Evolutionary conservation across 257 asterid species (phyloP).

Genomic region (Nyctanthes arbortristis): DNA sequence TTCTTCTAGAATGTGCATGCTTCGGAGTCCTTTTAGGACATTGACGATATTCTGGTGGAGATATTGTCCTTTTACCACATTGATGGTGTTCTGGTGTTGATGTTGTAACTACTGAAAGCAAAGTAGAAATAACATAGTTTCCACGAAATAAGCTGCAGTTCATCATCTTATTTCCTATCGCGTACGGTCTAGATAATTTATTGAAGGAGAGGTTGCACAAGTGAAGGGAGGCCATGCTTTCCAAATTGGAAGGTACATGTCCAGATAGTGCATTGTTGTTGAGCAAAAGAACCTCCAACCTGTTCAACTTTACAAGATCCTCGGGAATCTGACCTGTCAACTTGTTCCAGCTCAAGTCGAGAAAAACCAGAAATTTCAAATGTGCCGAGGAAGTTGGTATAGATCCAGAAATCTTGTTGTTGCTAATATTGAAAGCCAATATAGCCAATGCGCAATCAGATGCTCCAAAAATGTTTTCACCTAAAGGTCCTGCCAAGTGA

Average conservation of each 20-base stretch:
- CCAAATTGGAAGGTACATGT: constrained; percentile 7
- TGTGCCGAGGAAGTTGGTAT: constrained; percentile 13
- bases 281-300: constrained; percentile 13
- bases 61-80: no score
- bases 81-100: no score
- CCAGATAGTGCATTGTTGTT: constrained; percentile 10
- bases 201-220: constrained; percentile 20
- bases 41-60: not conserved
- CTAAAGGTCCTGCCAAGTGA: constrained; percentile 1
- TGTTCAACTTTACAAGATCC: constrained; percentile 3
- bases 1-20: constrained; percentile 1
- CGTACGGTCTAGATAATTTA: not conserved
- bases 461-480: not conserved
- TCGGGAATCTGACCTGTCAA: constrained; percentile 11
- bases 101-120: not conserved
- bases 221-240: constrained; percentile 11
- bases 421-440: constrained; percentile 12
- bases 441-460: constrained; percentile 1
- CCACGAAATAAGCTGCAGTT: not conserved
- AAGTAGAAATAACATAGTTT: not conserved
- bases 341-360: constrained; percentile 23
- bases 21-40: not conserved
- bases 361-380: constrained; percentile 13
- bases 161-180: not conserved
- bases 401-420: constrained; percentile 16